Evolutionary conservation across 2,329 filamentous ascomycete species (phyloP).

Genomic region (Ophiognomonia clavigignenti-juglandacearum): DNA sequence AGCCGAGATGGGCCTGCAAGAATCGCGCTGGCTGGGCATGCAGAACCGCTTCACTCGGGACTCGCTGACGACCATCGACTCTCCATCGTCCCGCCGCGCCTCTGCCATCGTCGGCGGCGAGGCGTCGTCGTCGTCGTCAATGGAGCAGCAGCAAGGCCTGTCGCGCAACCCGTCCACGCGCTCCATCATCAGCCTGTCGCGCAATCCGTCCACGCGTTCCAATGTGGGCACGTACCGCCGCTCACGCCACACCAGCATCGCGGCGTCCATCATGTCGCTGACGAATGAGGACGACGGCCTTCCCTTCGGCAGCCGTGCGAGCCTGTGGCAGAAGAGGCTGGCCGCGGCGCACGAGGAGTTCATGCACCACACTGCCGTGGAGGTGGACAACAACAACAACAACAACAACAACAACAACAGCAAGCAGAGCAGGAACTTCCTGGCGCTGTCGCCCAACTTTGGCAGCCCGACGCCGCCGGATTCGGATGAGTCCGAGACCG

Average conservation of each 20-base stretch:
- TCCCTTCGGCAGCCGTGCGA: slow-evolving; percentile 28
- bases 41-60: slow-evolving; percentile 46
- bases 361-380: slow-evolving; percentile 35
- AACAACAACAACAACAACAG: too few species aligned
- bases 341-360: slow-evolving; percentile 42
- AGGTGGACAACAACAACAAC: too few species aligned
- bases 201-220: slow-evolving; percentile 3
- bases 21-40: slow-evolving; percentile 55
- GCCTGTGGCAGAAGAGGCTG: slow-evolving; percentile 39
- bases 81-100: slow-evolving; percentile 28
- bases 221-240: slow-evolving; percentile 32
- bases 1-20: slow-evolving; percentile 56
- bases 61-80: slow-evolving; percentile 43
- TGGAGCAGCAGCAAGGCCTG: slow-evolving; percentile 9
- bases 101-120: background rate
- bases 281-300: slow-evolving; percentile 24
- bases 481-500: slow-evolving; percentile 42
- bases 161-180: slow-evolving; percentile 10
- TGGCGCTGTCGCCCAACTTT: slow-evolving; percentile 34
- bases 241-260: slow-evolving; percentile 29
- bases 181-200: slow-evolving; percentile 8
- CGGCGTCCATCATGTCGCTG: slow-evolving; percentile 4
- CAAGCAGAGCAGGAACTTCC: slow-evolving; percentile 34
- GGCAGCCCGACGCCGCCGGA: slow-evolving; percentile 52
- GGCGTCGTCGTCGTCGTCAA: too few species aligned